Base-by-base conservation (phyloP, 2,329 filamentous ascomycete species). In the Eutypella sp. region DNA sequence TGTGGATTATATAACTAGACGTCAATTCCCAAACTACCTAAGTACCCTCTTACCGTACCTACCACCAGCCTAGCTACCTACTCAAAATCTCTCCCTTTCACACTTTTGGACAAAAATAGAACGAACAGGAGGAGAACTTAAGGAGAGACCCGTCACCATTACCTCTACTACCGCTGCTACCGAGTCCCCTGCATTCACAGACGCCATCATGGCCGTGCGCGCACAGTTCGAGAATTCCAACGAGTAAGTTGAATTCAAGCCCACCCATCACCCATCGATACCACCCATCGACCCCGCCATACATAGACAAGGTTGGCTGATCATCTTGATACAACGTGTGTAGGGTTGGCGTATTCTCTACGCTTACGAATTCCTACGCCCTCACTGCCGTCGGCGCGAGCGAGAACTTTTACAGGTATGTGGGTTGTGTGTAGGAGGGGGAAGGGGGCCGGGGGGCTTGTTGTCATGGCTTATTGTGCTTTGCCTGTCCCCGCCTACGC, bases 281-380 rank as follows among this genome's bases (percentile, higher is more conserved):
- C 25, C 25, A 7, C 25, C 25, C 25, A 53, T 45, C 42, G 46
- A 52, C 51, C 47, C 49, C 54, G 50, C 55, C 46, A 49, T 37
- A 36, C 31, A 13, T 44, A 25, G 40, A 27, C 42, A 45, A 44
- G 38, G 42, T 43, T 45, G 43, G 34, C 42, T 55, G 34, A 57
- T 48, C 38, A 52, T 24, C 5, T 25, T 44, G 49, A 23, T 37
- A 44, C 38, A 42, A 31, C 44, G n/a, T n/a, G n/a, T n/a, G n/a
- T 25, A 96, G 91, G 74, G 88, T 99, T 66, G 93, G 93, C 67
- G 93, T 97, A 65, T 99, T 99, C 71, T 74, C 91, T 50, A 96
- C 89, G 51, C 86, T 99, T 66, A 99, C 93, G 58, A 99, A 99
- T 73, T 92, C 89, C 49, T 99, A 96, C 71, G 90, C 91, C 59